A percentile compares a stretch with the other conserved stretches of the same genome.
These are phyloP conservation scores for Aspergillus nomiae DNA, from an alignment of 2,329 filamentous ascomycete species.

Conservation along the genomic window DNA sequence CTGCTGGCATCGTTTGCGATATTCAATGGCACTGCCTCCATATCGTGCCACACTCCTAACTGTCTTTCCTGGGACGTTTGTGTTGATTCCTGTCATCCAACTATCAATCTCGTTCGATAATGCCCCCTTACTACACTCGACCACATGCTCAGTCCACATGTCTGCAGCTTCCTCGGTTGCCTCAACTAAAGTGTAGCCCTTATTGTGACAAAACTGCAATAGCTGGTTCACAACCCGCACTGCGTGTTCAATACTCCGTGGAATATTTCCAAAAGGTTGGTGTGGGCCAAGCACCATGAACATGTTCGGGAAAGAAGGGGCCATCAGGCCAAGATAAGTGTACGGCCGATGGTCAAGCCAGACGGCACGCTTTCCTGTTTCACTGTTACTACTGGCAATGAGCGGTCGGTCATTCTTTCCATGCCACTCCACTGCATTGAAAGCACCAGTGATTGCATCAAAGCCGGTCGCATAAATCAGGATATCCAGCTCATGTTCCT, in stretches of 20 bases:
- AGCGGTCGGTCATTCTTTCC: conserved; percentile 17
- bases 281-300: conserved; percentile 60
- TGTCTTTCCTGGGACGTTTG: conserved; percentile 33
- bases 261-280: conserved; percentile 42
- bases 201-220: conserved; percentile 25
- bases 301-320: conserved; percentile 52
- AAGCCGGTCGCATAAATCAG: conserved; percentile 51
- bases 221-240: conserved; percentile 43
- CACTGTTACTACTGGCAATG: conserved; percentile 18
- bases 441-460: conserved; percentile 45
- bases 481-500: conserved; percentile 42
- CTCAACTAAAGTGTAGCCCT: conserved; percentile 39
- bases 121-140: conserved; percentile 47
- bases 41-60: not conserved
- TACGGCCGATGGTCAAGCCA: conserved; percentile 38
- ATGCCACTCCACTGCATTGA: conserved; percentile 43
- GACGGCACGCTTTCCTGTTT: conserved; percentile 27
- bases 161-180: conserved; percentile 43
- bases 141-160: conserved; percentile 53
- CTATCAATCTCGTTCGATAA: conserved; percentile 53
- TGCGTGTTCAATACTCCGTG: conserved; percentile 36
- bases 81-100: conserved; percentile 61
- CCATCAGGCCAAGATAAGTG: conserved; percentile 48
- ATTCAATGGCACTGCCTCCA: not conserved
- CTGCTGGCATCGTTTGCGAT: conserved; percentile 2